Evolutionary conservation across 1,284 basidiomycete genomes (phyloP), one percentile per base, ranked within the genome.

Genomic region (Heterobasidion irregulare): DNA sequence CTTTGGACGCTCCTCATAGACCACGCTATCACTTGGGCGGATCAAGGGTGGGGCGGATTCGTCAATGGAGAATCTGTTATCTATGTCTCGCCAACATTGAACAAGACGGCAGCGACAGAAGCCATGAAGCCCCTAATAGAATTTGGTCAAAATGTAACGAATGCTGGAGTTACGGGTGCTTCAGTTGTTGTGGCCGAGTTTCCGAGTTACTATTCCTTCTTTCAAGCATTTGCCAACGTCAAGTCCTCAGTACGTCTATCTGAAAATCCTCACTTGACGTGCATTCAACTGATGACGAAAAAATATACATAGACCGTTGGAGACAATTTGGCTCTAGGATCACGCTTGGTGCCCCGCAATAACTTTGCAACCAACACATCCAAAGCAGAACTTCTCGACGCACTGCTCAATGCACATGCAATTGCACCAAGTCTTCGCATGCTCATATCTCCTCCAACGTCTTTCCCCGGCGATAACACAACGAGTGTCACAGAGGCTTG

Each of bases 41-140:
- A 57, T 9, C 57, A 63, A 18, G 63, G 63, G 6, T 64, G 61
- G 61, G 62, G 63, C 16, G 59, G 55, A 26, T 58, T 60, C 43
- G 54, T 61, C 10, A 59, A 51, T 18, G 52, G 36, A 8, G 18
- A 56, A 19, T 50, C 56, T 26, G 62, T 58, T 41, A 53, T 67
- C 12, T 67, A 63, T 49, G 38, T 65, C 4, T 63, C 56, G 6
- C 64, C 64, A 12, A 56, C 44, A 12, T 57, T 70, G 41, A 65
- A 61, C 32, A 55, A 64, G 34, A 64, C 60, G 0, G 64, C 67
- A 1, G 74, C 75, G 1, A 59, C 63, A 16, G 61, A 57, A 36
- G 72, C 74, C 9, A 71, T 77, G 70, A 64, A 65, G 15, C 69
- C 75, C n/a, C 57, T 78, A 36, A 60, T 75, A 10, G 63, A 71